A percentile compares a stretch with the other conserved stretches of the same genome.
phyloP scores from a whole-genome alignment of 106 monocot genomes.

The Dioscorea alata region DNA sequence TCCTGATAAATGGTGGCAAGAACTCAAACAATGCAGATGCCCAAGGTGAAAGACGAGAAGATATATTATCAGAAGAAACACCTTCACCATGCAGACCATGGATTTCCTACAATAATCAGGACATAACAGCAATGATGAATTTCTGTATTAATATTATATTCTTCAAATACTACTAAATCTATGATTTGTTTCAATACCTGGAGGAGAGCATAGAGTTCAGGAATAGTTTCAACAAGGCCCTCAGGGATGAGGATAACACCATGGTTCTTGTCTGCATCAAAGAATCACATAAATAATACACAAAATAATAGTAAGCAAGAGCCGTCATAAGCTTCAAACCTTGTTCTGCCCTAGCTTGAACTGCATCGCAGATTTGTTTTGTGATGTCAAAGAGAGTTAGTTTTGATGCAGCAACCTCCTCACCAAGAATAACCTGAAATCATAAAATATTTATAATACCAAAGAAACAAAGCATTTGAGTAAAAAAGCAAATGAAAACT shows the following conservation, averaged over 20 bases:
- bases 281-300: constrained; percentile 2
- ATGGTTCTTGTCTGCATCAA: constrained; percentile 58
- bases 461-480: not conserved
- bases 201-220: constrained; percentile 76
- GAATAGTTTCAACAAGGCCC: constrained; percentile 86
- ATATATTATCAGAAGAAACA: constrained; percentile 54
- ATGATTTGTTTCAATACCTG: constrained; percentile 31
- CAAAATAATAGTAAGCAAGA: not conserved
- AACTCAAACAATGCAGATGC: constrained; percentile 92
- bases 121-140: not conserved
- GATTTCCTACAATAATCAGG: constrained; percentile 59
- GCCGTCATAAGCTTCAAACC: constrained; percentile 22
- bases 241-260: constrained; percentile 86
- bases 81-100: constrained; percentile 71
- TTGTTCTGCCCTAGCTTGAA: constrained; percentile 72
- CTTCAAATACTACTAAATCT: no score
- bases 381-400: constrained; percentile 89
- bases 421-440: constrained; percentile 74
- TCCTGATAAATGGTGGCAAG: constrained; percentile 84
- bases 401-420: constrained; percentile 81
- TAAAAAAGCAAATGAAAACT: not conserved
- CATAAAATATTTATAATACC: not conserved
- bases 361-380: constrained; percentile 83
- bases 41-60: constrained; percentile 82
- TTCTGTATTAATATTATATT: not conserved